A percentile compares a stretch with the other conserved stretches of the same genome.
Evolutionary conservation across 805 yeast species (phyloP).

Genomic region (Ogataea paraovalis): DNA sequence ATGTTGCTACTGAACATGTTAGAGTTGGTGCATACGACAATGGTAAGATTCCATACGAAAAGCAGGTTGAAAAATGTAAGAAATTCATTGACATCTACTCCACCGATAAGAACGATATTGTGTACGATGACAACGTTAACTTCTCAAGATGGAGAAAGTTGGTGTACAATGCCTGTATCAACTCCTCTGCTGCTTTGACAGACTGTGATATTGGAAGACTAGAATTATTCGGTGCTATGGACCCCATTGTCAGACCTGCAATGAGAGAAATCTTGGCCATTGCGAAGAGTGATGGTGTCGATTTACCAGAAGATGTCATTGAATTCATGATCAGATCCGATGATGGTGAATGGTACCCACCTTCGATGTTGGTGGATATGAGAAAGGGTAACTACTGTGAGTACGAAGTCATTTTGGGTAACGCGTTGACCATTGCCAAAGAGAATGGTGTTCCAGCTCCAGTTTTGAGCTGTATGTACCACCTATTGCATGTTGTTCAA

Average conservation of each 20-base stretch:
- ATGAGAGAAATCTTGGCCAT: constrained; percentile 42
- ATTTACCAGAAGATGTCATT: constrained; percentile 30
- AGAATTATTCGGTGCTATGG: constrained; percentile 27
- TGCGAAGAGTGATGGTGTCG: constrained; percentile 46
- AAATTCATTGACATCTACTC: constrained; percentile 33
- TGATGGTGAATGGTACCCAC: constrained; percentile 38
- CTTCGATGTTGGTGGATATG: constrained; percentile 47
- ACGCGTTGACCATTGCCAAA: constrained; percentile 31
- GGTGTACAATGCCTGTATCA: constrained; percentile 44
- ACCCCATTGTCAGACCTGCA: constrained; percentile 34
- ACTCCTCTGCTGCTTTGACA: constrained; percentile 42
- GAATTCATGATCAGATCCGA: constrained; percentile 39
- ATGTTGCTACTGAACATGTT: constrained; percentile 32
- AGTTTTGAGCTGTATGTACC: constrained; percentile 23
- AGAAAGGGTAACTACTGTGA: constrained; percentile 40
- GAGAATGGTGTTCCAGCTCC: constrained; percentile 31
- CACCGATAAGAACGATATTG: constrained; percentile 27
- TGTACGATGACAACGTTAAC: constrained; percentile 34
- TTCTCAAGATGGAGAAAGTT: constrained; percentile 44
- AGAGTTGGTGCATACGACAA: constrained; percentile 36
- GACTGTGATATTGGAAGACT: constrained; percentile 38
- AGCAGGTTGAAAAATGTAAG: constrained; percentile 29
- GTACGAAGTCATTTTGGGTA: constrained; percentile 41
- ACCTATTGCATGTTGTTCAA: constrained; percentile 29
- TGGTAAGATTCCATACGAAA: constrained; percentile 20